Base-by-base conservation (phyloP, 805 yeast genomes). In the Wickerhamomyces chaumierensis region DNA sequence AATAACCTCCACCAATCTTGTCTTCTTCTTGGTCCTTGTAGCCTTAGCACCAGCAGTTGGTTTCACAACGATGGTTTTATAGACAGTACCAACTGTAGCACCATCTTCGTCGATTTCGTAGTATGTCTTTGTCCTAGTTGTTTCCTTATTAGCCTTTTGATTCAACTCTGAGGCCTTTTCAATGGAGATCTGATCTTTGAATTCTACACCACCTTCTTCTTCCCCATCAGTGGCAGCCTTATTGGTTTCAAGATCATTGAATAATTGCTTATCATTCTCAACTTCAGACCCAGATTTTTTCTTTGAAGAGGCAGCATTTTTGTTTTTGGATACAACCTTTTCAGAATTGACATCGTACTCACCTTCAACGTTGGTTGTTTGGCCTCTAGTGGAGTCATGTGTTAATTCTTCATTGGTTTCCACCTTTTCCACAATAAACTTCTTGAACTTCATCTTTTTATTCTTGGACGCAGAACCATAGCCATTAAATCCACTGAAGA, bases 41-140 rank as follows among this genome's bases (percentile, higher is more conserved):
- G 23, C 9, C 23, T 21, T 21, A 4, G 61, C 61, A 21, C 59
- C 54, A 34, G 59, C 50, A 33, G 68, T 66, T n/a, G 46, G 47
- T 28, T 44, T 47, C 15, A 52, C 55, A 15, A 36, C 51, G 18
- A 44, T 43, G 9, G 56, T 59, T 36, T 53, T 59, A 3, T 55
- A 51, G 11, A 45, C 48, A 13, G 57, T 51, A 5, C 45, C 57
- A 14, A 47, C 42, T 8, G 56, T 51, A 28, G 17, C 38, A 35
- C 54, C 57, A 19, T 39, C 51, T 16, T 49, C 61, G 32, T 52
- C 55, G 32, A 44, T 39, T 35, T 46, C 57, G 31, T 48, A 54
- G 12, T 52, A 44, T 7, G 53, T 49, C 36, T 50, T 57, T 14
- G 47, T 48, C 17, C 34, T 35, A 40, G 17, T 18, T 36, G 32